A percentile compares a stretch with the other conserved stretches of the same genome.
Evolutionary conservation across 805 yeast genomes (phyloP).

Genomic region (Saturnispora ahearnii): DNA sequence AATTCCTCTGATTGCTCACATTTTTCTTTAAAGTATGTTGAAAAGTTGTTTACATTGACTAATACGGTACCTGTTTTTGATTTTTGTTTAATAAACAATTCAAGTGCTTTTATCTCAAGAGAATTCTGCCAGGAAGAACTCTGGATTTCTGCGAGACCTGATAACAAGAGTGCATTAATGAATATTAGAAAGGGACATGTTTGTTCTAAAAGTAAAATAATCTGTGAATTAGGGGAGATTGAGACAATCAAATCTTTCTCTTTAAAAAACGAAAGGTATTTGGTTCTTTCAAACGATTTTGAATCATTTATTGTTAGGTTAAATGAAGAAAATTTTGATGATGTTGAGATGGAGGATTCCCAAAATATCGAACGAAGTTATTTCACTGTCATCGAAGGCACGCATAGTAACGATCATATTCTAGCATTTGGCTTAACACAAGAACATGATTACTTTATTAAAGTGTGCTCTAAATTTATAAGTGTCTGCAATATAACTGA

Average conservation of each 20-base stretch:
- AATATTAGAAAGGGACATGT: constrained; percentile 20
- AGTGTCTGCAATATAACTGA: background rate
- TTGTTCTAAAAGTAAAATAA: constrained; percentile 15
- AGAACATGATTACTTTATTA: background rate
- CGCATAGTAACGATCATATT: background rate
- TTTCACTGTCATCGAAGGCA: background rate
- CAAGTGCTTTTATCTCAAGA: constrained; percentile 14
- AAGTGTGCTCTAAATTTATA: background rate
- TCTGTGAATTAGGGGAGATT: background rate
- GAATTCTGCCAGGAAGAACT: constrained; percentile 20
- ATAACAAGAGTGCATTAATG: constrained; percentile 19
- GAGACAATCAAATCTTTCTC: background rate
- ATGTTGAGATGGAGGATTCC: background rate
- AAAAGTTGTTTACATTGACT: constrained; percentile 14
- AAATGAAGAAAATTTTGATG: background rate
- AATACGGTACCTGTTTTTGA: constrained; percentile 25
- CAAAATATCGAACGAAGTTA: background rate
- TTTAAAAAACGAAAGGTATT: background rate
- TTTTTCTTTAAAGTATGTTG: constrained; percentile 15
- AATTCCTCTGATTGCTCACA: background rate
- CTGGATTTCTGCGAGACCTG: constrained; percentile 25
- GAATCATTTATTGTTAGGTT: background rate
- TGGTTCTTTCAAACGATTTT: background rate
- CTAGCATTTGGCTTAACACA: background rate
- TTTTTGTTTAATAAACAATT: constrained; percentile 15